A percentile compares a stretch with the other conserved stretches of the same genome.
Conservation (phyloP, 78 protist genomes). For the Anaeramoeba flamelloides region DNA sequence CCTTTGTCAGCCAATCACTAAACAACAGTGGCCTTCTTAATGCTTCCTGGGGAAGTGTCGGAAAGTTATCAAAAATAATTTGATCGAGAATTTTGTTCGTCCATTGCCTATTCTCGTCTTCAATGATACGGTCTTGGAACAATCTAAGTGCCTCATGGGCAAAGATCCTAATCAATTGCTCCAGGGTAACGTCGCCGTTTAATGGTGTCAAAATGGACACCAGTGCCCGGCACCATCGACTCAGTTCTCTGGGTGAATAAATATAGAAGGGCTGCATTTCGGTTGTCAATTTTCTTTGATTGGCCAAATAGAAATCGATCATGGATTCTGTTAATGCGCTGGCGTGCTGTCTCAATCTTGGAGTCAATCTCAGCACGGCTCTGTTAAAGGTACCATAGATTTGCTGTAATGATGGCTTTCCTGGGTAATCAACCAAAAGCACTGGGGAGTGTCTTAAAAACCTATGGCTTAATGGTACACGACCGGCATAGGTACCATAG, state of each 20-base stretch:
- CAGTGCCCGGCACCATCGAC: slow-evolving; percentile 78
- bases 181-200: neutral
- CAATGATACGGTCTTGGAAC: slow-evolving; percentile 82
- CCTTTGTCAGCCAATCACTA: slow-evolving; percentile 55
- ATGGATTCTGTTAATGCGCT: slow-evolving; percentile 71
- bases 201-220: neutral
- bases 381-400: slow-evolving; percentile 90
- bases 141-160: slow-evolving; percentile 89
- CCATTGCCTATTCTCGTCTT: slow-evolving; percentile 57
- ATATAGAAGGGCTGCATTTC: slow-evolving; percentile 87
- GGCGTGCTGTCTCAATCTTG: slow-evolving; percentile 49
- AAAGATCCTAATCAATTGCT: slow-evolving; percentile 59
- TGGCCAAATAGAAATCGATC: slow-evolving; percentile 64
- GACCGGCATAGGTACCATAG: slow-evolving; percentile 96
- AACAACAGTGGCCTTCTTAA: slow-evolving; percentile 76
- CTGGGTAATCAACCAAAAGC: slow-evolving; percentile 90
- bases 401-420: slow-evolving; percentile 52
- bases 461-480: slow-evolving; percentile 66
- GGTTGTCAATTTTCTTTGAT: slow-evolving; percentile 64
- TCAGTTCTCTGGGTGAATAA: slow-evolving; percentile 87
- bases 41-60: slow-evolving; percentile 11
- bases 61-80: slow-evolving; percentile 48
- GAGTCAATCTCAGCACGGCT: slow-evolving; percentile 48
- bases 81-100: slow-evolving; percentile 45
- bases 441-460: slow-evolving; percentile 76